Conservation (phyloP, 768 basidiomycete species). For the Melanogaster broomeanus region DNA sequence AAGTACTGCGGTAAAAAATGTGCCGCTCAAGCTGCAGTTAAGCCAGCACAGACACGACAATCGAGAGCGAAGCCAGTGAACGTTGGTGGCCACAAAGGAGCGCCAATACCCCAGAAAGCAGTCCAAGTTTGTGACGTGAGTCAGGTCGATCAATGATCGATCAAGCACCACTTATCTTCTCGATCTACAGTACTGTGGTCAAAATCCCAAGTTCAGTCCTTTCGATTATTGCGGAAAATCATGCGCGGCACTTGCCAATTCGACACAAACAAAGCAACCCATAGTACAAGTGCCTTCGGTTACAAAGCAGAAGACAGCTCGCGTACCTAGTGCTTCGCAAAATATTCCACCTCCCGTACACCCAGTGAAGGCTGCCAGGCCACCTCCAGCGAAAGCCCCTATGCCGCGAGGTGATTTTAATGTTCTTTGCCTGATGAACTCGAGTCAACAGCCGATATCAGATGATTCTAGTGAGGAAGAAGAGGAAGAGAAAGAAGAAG, state of each 20-base stretch:
- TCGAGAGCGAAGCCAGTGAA: conserved; percentile 13
- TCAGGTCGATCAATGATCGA: conserved; percentile 30
- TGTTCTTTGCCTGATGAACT: conserved; percentile 6
- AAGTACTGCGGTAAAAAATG: conserved; percentile 61
- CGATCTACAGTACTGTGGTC: conserved; percentile 47
- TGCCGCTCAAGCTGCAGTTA: conserved; percentile 40
- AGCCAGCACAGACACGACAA: conserved; percentile 11
- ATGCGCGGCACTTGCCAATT: conserved; percentile 53
- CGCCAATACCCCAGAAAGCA: conserved; percentile 17
- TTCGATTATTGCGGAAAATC: conserved; percentile 68
- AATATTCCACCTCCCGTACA: conserved; percentile 1
- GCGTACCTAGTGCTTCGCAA: conserved; percentile 5
- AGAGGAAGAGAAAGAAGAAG: conserved; percentile 22
- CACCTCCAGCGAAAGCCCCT: conserved; percentile 11
- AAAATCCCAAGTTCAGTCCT: conserved; percentile 60
- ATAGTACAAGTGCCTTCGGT: conserved; percentile 10
- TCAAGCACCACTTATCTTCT: conserved; percentile 17
- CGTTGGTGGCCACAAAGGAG: conserved; percentile 11
- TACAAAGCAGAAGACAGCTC: conserved; percentile 22
- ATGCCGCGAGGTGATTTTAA: conserved; percentile 21
- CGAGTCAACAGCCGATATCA: conserved; percentile 11
- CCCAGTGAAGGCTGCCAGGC: conserved; percentile 14
- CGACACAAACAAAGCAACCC: conserved; percentile 19
- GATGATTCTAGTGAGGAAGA: conserved; percentile 29
- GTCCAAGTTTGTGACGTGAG: conserved; percentile 30